Conservation (phyloP, 805 yeast genomes). For the Ogataea dorogensis region DNA sequence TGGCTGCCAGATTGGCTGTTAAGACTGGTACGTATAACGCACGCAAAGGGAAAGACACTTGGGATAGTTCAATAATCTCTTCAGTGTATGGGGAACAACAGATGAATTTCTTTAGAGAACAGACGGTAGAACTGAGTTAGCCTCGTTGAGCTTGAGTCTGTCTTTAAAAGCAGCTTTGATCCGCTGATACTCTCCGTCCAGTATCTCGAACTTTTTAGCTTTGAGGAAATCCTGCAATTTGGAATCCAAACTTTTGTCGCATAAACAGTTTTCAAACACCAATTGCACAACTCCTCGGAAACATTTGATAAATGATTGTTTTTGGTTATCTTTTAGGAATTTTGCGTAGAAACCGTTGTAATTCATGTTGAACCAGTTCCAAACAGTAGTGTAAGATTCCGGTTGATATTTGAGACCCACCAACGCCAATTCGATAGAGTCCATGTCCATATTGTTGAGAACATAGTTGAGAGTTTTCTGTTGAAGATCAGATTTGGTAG, state of each 20-base stretch:
- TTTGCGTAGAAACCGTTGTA: constrained; percentile 52
- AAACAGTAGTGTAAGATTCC: constrained; percentile 35
- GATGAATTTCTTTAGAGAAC: constrained; percentile 23
- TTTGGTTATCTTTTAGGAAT: constrained; percentile 42
- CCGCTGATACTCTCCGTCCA: constrained; percentile 24
- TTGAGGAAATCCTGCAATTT: constrained; percentile 24
- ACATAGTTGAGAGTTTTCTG: constrained; percentile 58
- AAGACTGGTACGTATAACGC: constrained; percentile 26
- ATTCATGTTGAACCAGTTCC: constrained; percentile 58
- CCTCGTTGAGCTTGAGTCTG: constrained; percentile 24
- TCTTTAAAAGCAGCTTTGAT: constrained; percentile 26
- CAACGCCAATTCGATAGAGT: constrained; percentile 54
- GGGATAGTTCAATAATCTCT: constrained; percentile 41
- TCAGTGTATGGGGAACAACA: constrained; percentile 45
- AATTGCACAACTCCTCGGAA: constrained; percentile 44
- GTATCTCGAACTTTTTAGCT: constrained; percentile 21
- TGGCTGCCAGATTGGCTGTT: constrained; percentile 31
- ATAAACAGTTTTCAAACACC: constrained; percentile 35
- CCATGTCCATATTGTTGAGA: constrained; percentile 52
- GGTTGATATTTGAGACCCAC: constrained; percentile 48
- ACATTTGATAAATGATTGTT: constrained; percentile 41
- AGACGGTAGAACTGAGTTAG: constrained; percentile 17
- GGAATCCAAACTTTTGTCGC: constrained; percentile 17
- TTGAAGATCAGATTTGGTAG: constrained; percentile 43
- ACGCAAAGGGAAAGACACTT: constrained; percentile 15